Percentiles rank a stretch among this genome's conserved stretches.
These are phyloP conservation scores for Antarctomyces pellizariae DNA, from an alignment of 495 filamentous ascomycete genomes.

Conservation along the genomic window DNA sequence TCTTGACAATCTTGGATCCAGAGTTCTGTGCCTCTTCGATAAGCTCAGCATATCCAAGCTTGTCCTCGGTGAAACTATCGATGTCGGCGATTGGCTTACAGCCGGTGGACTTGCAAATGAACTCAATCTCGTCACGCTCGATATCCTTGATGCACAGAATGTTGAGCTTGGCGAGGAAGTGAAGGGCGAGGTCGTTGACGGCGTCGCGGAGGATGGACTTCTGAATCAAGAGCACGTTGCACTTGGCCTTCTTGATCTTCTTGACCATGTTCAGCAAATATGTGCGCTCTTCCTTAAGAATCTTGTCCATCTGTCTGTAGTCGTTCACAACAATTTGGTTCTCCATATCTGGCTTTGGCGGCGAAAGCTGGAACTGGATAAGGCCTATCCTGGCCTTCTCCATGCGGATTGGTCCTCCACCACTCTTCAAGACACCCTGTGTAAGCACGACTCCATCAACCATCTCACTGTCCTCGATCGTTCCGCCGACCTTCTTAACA, in stretches of 20 bases:
- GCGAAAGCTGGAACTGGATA: slow-evolving; percentile 95
- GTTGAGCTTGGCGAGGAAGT: slow-evolving; percentile 93
- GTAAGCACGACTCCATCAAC: slow-evolving; percentile 85
- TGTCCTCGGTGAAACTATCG: slow-evolving; percentile 96
- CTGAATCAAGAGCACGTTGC: slow-evolving; percentile 94
- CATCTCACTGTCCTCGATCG: slow-evolving; percentile 95
- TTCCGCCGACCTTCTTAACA: slow-evolving; percentile 92
- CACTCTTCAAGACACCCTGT: slow-evolving; percentile 81
- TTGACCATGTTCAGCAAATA: slow-evolving; percentile 97
- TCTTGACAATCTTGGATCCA: slow-evolving; percentile 78
- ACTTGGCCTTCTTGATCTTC: slow-evolving; percentile 99
- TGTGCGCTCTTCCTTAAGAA: slow-evolving; percentile 93
- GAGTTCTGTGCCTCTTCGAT: slow-evolving; percentile 77
- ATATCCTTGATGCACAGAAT: slow-evolving; percentile 93
- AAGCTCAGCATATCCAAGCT: slow-evolving; percentile 86
- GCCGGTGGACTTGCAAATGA: slow-evolving; percentile 92
- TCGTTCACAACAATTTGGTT: slow-evolving; percentile 98
- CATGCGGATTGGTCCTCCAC: slow-evolving; percentile 74
- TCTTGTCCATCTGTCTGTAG: slow-evolving; percentile 99
- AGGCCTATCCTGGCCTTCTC: slow-evolving; percentile 94
- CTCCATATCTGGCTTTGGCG: slow-evolving; percentile 98
- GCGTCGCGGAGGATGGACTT: slow-evolving; percentile 96
- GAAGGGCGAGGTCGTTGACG: slow-evolving; percentile 87
- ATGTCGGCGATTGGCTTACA: slow-evolving; percentile 98
- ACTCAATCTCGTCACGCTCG: slow-evolving; percentile 94